Evolutionary conservation across 2,329 filamentous ascomycete genomes (phyloP), one percentile per base, ranked within the genome.

Genomic region (Coniochaeta sp.): DNA sequence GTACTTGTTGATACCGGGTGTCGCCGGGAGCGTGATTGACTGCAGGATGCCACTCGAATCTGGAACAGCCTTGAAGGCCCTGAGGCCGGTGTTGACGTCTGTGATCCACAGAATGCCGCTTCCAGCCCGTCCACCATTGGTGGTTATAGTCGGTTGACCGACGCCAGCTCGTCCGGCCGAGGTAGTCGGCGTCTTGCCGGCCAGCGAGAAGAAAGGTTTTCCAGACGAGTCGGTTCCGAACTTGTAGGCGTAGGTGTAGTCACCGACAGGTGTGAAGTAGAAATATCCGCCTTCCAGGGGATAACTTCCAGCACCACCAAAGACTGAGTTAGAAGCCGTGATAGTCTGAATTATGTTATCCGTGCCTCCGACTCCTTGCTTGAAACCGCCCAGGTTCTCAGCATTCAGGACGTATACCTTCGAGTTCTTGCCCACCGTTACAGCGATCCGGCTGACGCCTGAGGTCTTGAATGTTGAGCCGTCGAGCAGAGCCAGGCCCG

Each of bases 401-500:
- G 70, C 71, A 36, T 73, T 70, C 64, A 71, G 61, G 8, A 65
- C 52, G 31, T 79, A 80, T 0, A 76, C 76, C 66, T 79, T 81
- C 1, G 77, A 79, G 44, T 77, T 80, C 68, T 83, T 83, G 14
- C 80, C 80, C 3, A 77, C 77, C 0, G 79, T 73, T 7, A 82
- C 74, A 0, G 77, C 80, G 14, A 83, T 79, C 1, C 79, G 74
- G n/a, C 68, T 71, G 12, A 80, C 64, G 3, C 75, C 70, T 11
- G 74, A 73, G 1, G 78, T 79, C 0, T 72, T 71, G 61, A 82
- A 82, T 1, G 73, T 67, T 11, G 63, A 70, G 0, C 76, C 73
- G 6, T 81, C 77, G 1, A 81, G 71, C 1, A 80, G 71, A 16
- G 73, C 72, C 0, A 78, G 74, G 6, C 72, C 73, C 1, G 68